Evolutionary conservation across 768 basidiomycete species (phyloP), one percentile per base, ranked within the genome.

Genomic region (Thelephora aurantiotincta): DNA sequence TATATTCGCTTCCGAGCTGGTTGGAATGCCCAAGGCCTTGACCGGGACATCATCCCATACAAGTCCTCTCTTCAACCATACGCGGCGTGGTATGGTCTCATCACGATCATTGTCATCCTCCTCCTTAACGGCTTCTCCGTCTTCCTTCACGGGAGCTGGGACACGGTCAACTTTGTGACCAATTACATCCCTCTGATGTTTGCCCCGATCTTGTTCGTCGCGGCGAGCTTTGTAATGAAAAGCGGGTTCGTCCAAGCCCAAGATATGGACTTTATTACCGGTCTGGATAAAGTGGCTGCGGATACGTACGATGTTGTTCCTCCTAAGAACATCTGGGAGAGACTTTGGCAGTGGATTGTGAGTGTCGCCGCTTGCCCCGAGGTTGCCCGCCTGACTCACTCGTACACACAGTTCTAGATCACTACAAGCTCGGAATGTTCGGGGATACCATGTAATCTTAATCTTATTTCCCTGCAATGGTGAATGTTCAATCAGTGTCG

Each of bases 191-290:
- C 82, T 18, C 48, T 65, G 38, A 49, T 58, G n/a, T 46, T 80
- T 30, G 90, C 91, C 77, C 87, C 88, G 16, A 46, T 91, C 44
- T 58, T 94, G 34, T 94, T 85, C 62, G 6, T 70, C 34, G 70
- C 63, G 13, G 74, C 79, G 50, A 76, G 75, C 56, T 51, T 82
- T 37, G 71, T 68, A 59, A 74, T 68, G 48, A 73, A 69, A 56
- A 64, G 65, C 37, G 66, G 67, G 16, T 53, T 68, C 22, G 65
- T 79, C 38, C 58, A 64, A 34, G 52, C 78, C 0, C 57, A 70
- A 16, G 78, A 93, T 33, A 92, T 97, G 86, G 93, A 96, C 65
- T 92, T 93, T 58, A 65, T 79, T 37, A 70, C 72, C 5, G 75
- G 80, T 50, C 68, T 65, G n/a, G 61, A 52, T 43, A 58, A 64